phyloP scores from a whole-genome alignment of 202 grass and related monocot genomes.

The Digitaria exilis region DNA sequence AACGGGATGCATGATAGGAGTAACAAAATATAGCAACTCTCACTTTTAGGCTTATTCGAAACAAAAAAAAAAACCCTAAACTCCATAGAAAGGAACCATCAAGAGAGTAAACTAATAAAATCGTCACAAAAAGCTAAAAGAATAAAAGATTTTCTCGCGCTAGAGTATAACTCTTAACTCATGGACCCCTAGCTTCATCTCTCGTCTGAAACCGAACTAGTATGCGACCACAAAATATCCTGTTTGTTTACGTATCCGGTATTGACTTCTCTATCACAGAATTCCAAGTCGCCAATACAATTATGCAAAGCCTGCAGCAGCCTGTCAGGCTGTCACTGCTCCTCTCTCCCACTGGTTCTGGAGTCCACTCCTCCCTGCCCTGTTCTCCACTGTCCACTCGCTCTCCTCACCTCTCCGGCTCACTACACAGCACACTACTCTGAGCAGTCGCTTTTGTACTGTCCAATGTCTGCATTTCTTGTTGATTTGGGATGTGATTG shows the following conservation, averaged over 20 bases:
- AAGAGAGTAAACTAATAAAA: too few relatives aligned
- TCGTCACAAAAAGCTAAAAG: too few relatives aligned
- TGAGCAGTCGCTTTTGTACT: slow-evolving; percentile 26
- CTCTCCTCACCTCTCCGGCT: background rate
- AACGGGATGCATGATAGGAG: too few relatives aligned
- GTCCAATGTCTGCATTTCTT: slow-evolving; percentile 35
- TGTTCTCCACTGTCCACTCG: background rate
- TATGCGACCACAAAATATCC: background rate
- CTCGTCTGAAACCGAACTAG: background rate
- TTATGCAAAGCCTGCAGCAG: slow-evolving; percentile 10
- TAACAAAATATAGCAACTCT: too few relatives aligned
- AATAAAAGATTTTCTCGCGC: too few relatives aligned
- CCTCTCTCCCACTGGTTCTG: background rate
- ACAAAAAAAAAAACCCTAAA: background rate
- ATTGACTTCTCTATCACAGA: slow-evolving; percentile 25
- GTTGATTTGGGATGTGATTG: slow-evolving; percentile 50
- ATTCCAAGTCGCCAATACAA: background rate
- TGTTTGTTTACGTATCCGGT: slow-evolving; percentile 10
- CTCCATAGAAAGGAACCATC: too few relatives aligned
- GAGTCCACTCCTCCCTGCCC: background rate
- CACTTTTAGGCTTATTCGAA: too few relatives aligned
- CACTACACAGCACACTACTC: background rate
- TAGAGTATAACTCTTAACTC: too few relatives aligned
- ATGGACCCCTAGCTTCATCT: too few relatives aligned
- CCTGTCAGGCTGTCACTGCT: slow-evolving; percentile 27